Base-by-base conservation (phyloP, 805 yeast species). In the Sungouiozyma ichnusensis region DNA sequence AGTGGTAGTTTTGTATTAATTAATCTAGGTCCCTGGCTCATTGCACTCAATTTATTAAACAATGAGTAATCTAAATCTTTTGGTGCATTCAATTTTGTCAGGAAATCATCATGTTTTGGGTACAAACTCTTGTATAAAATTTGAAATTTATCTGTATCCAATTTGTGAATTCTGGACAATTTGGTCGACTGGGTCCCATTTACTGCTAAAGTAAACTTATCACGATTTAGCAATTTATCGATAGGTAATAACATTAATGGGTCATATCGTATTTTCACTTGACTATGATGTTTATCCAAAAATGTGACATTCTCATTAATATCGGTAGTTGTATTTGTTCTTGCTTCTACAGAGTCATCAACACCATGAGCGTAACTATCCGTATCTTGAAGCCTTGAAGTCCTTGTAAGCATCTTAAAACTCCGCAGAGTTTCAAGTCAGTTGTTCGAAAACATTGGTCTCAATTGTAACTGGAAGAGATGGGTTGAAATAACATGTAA, bases 71-170 rank as follows among this genome's bases (percentile, higher is more conserved):
- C 87, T 2, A 62, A 52, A 3, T 53, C 50, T 1, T 71, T 71
- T 0, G 94, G 94, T 34, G 72, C 71, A 0, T 92, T 81, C 46
- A 68, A 64, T 39, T 66, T 65, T 1, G 85, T 81, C 20, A 69
- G 72, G 31, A 80, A 77, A 36, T 81, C 61, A 33, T 50, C 53
- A 77, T 81, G 64, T 49, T 73, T 83, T 0, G 94, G 92, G 15
- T 40, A 44, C 13, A 47, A 32, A 1, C 47, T 27, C 15, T 39
- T 40, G 16, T 42, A 47, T 4, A 39, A 35, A 1, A 67, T 65
- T n/a, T 65, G 64, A 44, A 64, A 61, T 38, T 62, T 53, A 15
- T 47, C 42, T 33, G 37, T 39, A 19, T 33, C 29, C 8, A 20
- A 15, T 24, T 42, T n/a, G 8, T 34, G 44, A 3, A 33, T 18